Percentiles rank a stretch among this genome's conserved stretches.
Evolutionary conservation across 495 filamentous ascomycete species (phyloP).

Genomic region (Barbatosphaeria neglecta): DNA sequence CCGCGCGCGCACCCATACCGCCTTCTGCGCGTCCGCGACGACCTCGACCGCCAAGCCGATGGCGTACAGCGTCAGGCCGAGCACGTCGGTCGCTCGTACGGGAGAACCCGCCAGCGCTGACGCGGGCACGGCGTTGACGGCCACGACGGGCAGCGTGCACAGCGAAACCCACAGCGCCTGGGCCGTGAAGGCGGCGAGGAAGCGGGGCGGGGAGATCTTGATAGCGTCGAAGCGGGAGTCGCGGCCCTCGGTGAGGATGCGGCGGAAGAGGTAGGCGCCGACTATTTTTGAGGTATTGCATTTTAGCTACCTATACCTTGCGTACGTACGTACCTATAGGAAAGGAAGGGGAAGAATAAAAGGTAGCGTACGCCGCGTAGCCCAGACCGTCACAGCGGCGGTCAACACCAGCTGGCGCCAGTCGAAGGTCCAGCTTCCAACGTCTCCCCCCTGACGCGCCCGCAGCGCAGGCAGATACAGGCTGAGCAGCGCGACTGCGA

Average conservation of each 20-base stretch:
- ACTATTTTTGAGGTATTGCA: too few relatives aligned
- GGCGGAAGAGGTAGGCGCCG: conserved; percentile 46
- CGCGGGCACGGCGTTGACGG: conserved; percentile 46
- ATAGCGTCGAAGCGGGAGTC: conserved; percentile 55
- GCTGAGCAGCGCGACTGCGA: conserved; percentile 42
- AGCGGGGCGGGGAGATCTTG: conserved; percentile 37
- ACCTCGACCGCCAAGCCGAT: conserved; percentile 48
- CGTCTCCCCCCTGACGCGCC: conserved; percentile 27
- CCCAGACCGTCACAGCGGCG: conserved; percentile 45
- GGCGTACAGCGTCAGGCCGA: conserved; percentile 41
- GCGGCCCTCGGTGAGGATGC: conserved; percentile 38
- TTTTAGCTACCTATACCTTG: too few relatives aligned
- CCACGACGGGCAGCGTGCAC: conserved; percentile 47
- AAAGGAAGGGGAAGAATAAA: background rate
- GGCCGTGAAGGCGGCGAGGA: conserved; percentile 42
- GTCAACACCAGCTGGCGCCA: conserved; percentile 52
- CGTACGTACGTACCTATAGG: background rate
- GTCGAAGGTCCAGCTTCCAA: conserved; percentile 35
- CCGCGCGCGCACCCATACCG: conserved; percentile 42
- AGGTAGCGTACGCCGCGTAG: conserved; percentile 35
- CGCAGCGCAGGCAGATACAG: conserved; percentile 50
- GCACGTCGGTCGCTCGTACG: conserved; percentile 34
- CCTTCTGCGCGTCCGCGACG: conserved; percentile 48
- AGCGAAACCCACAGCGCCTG: conserved; percentile 55
- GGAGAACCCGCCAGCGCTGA: conserved; percentile 25